phyloP scores from a whole-genome alignment of 2,329 filamentous ascomycete genomes.

The Penicillium sp. region DNA sequence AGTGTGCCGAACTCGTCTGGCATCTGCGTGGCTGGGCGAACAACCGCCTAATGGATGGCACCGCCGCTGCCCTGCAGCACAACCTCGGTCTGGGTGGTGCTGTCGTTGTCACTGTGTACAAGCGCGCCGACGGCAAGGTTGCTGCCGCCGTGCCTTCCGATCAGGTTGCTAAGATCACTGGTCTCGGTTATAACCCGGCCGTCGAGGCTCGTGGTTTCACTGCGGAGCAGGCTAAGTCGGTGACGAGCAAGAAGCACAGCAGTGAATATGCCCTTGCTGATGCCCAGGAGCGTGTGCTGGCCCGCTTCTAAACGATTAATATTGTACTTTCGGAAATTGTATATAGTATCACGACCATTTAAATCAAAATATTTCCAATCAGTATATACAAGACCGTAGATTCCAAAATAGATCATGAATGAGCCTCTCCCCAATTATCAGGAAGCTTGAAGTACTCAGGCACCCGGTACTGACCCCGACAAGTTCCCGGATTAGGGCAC shows the following conservation, averaged over 20 bases:
- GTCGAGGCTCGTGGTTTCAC: constrained; percentile 88
- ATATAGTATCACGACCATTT: constrained; percentile 14
- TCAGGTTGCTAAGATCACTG: constrained; percentile 63
- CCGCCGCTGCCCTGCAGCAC: constrained; percentile 77
- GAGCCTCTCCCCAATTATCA: constrained; percentile 32
- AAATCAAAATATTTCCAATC: not conserved
- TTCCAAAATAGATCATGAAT: constrained; percentile 19
- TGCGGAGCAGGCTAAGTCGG: constrained; percentile 65
- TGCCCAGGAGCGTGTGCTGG: constrained; percentile 68
- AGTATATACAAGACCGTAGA: not conserved
- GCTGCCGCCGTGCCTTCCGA: constrained; percentile 61
- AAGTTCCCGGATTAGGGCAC: constrained; percentile 34
- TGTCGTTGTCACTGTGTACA: constrained; percentile 85
- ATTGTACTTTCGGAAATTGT: constrained; percentile 1
- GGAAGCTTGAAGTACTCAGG: constrained; percentile 40
- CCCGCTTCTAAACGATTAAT: constrained; percentile 55
- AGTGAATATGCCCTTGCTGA: constrained; percentile 79
- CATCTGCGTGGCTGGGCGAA: constrained; percentile 95
- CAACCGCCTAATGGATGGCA: constrained; percentile 70
- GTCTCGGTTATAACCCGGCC: constrained; percentile 87
- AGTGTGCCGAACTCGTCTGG: constrained; percentile 94
- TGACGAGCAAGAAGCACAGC: constrained; percentile 66
- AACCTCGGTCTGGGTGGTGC: constrained; percentile 91
- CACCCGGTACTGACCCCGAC: constrained; percentile 41
- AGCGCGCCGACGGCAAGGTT: constrained; percentile 71